Evolutionary conservation across 345 rosid genomes (phyloP).

Genomic region (Linum tenue): DNA sequence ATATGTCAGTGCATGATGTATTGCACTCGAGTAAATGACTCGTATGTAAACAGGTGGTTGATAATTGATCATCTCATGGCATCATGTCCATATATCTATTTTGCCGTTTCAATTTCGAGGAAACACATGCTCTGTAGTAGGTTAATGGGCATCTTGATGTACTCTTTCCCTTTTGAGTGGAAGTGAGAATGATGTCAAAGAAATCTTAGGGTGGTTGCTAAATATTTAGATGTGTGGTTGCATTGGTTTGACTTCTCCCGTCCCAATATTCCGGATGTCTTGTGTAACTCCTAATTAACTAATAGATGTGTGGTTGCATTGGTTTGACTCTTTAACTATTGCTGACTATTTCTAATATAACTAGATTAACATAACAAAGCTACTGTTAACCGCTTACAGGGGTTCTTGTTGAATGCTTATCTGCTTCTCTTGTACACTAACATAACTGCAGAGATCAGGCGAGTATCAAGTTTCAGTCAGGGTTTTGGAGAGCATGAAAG

Average conservation of each 20-base stretch:
- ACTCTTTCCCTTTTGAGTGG: background rate
- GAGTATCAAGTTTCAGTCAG: conserved; percentile 35
- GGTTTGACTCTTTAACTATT: background rate
- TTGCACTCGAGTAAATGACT: background rate
- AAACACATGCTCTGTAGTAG: background rate
- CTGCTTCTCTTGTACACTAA: conserved; percentile 9
- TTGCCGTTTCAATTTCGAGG: background rate
- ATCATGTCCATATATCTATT: background rate
- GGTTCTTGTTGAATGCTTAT: conserved; percentile 5
- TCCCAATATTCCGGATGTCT: background rate
- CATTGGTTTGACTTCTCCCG: background rate
- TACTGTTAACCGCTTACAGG: background rate
- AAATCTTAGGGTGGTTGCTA: background rate
- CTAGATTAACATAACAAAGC: background rate
- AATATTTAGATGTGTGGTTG: too few species aligned
- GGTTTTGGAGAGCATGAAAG: conserved; percentile 64
- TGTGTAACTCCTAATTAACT: background rate
- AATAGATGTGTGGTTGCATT: background rate
- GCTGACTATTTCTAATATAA: background rate
- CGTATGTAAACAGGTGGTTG: background rate
- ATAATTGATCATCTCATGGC: too few species aligned
- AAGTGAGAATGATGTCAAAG: background rate
- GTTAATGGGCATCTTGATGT: background rate
- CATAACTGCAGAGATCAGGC: conserved; percentile 60
- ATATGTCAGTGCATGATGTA: background rate